Conservation (phyloP, 768 basidiomycete genomes). For the Kwoniella sp. region DNA sequence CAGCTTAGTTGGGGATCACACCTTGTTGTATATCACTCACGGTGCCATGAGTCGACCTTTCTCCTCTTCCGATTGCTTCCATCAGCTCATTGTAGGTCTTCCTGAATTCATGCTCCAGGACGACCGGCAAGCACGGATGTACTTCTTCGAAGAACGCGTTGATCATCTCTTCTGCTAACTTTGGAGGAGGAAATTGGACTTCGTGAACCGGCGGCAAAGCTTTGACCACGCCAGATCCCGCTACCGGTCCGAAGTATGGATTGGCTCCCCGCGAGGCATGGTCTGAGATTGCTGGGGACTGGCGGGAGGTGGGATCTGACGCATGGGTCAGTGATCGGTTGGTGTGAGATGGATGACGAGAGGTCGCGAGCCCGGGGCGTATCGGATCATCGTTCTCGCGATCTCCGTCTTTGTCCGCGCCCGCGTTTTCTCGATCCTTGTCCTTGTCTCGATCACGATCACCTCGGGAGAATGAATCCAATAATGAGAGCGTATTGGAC, state of each 20-base stretch:
- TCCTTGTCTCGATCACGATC: constrained; percentile 56
- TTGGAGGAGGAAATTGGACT: constrained; percentile 38
- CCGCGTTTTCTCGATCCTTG: background rate
- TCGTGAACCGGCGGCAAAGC: constrained; percentile 47
- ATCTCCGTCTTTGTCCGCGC: background rate
- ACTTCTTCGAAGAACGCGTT: constrained; percentile 83
- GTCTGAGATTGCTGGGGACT: constrained; percentile 20
- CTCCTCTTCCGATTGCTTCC: constrained; percentile 57
- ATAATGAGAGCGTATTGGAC: constrained; percentile 47
- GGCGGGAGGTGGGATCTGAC: constrained; percentile 11
- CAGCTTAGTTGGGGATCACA: background rate
- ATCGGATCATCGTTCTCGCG: background rate
- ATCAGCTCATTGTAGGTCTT: constrained; percentile 71
- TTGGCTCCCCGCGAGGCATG: constrained; percentile 23
- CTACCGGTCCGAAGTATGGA: constrained; percentile 49
- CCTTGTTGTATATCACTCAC: constrained; percentile 18
- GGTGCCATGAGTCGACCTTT: constrained; percentile 22
- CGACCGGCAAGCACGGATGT: constrained; percentile 83
- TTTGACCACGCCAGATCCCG: constrained; percentile 49
- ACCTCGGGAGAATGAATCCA: constrained; percentile 49
- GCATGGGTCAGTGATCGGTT: constrained; percentile 4
- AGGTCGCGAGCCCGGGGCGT: background rate
- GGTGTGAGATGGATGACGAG: constrained; percentile 11
- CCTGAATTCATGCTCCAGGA: constrained; percentile 83
- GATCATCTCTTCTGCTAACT: constrained; percentile 59